These are phyloP conservation scores for Stagonosporopsis chrysanthemi DNA, from an alignment of 2,329 filamentous ascomycete genomes.

Conservation along the genomic window DNA sequence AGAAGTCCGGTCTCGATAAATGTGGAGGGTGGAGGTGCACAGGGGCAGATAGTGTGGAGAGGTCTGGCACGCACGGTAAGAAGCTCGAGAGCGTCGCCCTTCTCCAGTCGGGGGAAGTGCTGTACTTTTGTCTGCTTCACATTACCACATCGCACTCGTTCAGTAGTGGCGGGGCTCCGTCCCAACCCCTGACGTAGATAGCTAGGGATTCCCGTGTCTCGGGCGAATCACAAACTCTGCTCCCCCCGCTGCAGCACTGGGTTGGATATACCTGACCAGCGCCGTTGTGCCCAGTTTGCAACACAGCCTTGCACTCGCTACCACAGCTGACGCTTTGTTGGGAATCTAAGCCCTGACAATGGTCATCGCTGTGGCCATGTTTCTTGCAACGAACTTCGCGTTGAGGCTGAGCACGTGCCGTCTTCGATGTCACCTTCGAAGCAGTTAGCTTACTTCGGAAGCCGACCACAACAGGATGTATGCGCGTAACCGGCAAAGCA, in stretches of 20 bases:
- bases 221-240: slow-evolving; percentile 9
- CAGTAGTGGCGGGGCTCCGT: slow-evolving; percentile 17
- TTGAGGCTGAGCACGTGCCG: slow-evolving; percentile 5
- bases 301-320: slow-evolving; percentile 14
- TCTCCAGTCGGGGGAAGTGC: slow-evolving; percentile 4
- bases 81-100: not conserved
- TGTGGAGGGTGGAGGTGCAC: slow-evolving; percentile 5
- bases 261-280: slow-evolving; percentile 11
- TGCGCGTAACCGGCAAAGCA: too few relatives aligned
- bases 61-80: not conserved
- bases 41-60: slow-evolving; percentile 4
- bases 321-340: slow-evolving; percentile 6
- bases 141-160: slow-evolving; percentile 9
- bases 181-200: slow-evolving; percentile 16
- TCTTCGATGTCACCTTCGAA: not conserved
- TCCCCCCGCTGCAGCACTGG: slow-evolving; percentile 8
- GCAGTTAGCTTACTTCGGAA: not conserved
- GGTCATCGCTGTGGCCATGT: not conserved
- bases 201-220: slow-evolving; percentile 11
- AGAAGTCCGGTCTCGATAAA: slow-evolving; percentile 17
- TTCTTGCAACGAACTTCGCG: not conserved
- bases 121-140: slow-evolving; percentile 9
- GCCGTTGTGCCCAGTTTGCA: slow-evolving; percentile 5
- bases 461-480: not conserved
- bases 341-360: slow-evolving; percentile 1